These are phyloP conservation scores for Solanum medicagineum DNA, from an alignment of 257 asterid species.

Conservation along the genomic window DNA sequence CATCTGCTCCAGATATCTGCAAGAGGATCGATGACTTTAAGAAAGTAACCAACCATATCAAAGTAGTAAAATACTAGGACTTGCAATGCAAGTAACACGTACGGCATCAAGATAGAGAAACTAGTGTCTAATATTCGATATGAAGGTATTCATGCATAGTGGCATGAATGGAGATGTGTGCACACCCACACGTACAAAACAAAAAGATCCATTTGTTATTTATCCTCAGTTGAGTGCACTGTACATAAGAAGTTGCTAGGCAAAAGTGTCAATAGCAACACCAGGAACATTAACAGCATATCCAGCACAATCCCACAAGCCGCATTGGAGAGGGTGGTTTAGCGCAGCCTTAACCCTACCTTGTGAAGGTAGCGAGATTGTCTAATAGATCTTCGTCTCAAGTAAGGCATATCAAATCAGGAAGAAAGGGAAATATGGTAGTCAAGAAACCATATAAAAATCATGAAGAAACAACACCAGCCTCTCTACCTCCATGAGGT, in stretches of 20 bases:
- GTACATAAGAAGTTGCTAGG: background rate
- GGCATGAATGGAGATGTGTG: background rate
- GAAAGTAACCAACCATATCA: background rate
- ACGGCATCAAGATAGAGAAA: background rate
- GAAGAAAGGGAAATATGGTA: background rate
- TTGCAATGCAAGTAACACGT: background rate
- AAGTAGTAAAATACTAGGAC: background rate
- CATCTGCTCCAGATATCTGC: constrained; percentile 91
- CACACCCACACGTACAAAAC: background rate
- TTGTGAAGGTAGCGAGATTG: background rate
- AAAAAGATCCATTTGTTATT: background rate
- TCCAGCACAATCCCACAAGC: background rate
- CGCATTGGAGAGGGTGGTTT: background rate
- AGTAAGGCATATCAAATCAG: background rate
- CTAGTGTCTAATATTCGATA: background rate
- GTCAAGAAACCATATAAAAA: background rate
- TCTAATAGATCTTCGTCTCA: background rate
- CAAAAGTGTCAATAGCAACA: background rate
- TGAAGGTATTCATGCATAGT: background rate
- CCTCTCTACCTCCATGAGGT: too few relatives aligned
- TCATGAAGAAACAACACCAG: background rate
- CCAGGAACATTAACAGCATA: background rate
- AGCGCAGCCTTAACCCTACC: background rate
- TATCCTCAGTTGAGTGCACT: background rate
- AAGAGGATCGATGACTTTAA: constrained; percentile 21